A percentile compares a stretch with the other conserved stretches of the same genome.
phyloP scores from a whole-genome alignment of 176 grass and related monocot genomes.

The Dactylis glomerata region DNA sequence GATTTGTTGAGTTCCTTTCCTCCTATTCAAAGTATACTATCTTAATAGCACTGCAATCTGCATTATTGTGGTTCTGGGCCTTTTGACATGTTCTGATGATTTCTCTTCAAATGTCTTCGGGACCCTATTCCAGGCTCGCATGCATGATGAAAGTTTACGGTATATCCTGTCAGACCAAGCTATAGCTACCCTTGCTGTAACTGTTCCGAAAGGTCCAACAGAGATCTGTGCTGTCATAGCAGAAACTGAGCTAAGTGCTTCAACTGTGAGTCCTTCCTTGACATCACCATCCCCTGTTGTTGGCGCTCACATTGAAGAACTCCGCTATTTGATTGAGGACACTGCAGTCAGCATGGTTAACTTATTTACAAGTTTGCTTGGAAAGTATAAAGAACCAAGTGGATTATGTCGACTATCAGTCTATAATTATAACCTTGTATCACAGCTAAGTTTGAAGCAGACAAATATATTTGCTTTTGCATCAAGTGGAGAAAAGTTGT shows the following conservation, averaged over 20 bases:
- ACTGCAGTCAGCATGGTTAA: slow-evolving; percentile 41
- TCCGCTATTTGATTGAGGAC: slow-evolving; percentile 51
- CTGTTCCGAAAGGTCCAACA: slow-evolving; percentile 58
- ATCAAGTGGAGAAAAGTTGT: slow-evolving; percentile 51
- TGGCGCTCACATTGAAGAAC: slow-evolving; percentile 68
- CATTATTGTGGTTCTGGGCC: not conserved
- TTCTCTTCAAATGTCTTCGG: slow-evolving; percentile 23
- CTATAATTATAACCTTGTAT: slow-evolving; percentile 75
- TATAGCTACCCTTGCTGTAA: slow-evolving; percentile 63
- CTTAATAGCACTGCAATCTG: slow-evolving; percentile 9
- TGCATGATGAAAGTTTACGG: slow-evolving; percentile 95
- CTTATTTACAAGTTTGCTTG: slow-evolving; percentile 63
- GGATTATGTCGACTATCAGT: slow-evolving; percentile 66
- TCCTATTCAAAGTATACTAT: slow-evolving; percentile 8
- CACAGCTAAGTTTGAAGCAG: slow-evolving; percentile 67
- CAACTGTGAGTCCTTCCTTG: slow-evolving; percentile 34
- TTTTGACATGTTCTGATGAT: slow-evolving; percentile 10
- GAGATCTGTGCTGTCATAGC: slow-evolving; percentile 66
- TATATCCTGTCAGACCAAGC: slow-evolving; percentile 87
- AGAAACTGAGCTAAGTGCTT: slow-evolving; percentile 50
- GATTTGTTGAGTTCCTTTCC: not conserved
- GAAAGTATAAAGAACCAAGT: slow-evolving; percentile 57
- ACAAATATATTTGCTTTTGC: slow-evolving; percentile 53
- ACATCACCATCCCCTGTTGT: slow-evolving; percentile 57
- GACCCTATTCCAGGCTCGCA: slow-evolving; percentile 61